Percentiles rank a stretch among this genome's conserved stretches.
phyloP scores from a whole-genome alignment of 1,139 yeast genomes.

The Meyerozyma sp. region DNA sequence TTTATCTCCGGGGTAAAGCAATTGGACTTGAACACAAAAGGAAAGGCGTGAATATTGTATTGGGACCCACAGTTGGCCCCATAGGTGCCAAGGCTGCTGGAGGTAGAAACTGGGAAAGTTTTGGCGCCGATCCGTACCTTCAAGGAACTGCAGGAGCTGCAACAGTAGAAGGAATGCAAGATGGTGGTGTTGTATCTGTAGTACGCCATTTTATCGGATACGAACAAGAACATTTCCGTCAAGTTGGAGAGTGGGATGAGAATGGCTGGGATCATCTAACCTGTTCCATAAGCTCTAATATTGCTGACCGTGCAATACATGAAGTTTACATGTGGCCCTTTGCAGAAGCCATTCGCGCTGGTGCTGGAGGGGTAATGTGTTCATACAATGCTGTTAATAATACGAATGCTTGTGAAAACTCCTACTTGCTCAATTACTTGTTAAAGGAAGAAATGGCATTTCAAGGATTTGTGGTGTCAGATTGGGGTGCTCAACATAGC shows the following conservation, averaged over 20 bases:
- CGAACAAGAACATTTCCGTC: constrained; percentile 65
- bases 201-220: constrained; percentile 54
- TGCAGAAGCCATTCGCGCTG: constrained; percentile 57
- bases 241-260: constrained; percentile 49
- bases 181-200: constrained; percentile 51
- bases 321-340: constrained; percentile 65
- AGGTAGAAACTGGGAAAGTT: constrained; percentile 65
- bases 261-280: constrained; percentile 39
- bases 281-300: constrained; percentile 42
- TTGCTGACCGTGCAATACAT: constrained; percentile 60
- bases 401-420: constrained; percentile 57
- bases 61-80: constrained; percentile 66
- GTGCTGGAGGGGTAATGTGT: constrained; percentile 60
- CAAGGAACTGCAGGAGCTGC: constrained; percentile 54
- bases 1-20: constrained; percentile 51
- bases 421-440: constrained; percentile 48
- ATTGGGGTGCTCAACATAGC: constrained; percentile 61
- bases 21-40: constrained; percentile 50
- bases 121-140: constrained; percentile 59
- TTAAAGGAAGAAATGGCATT: constrained; percentile 61
- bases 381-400: constrained; percentile 56
- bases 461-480: constrained; percentile 63
- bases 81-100: constrained; percentile 59
- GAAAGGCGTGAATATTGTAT: constrained; percentile 56
- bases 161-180: constrained; percentile 54